phyloP scores from a whole-genome alignment of 2,329 filamentous ascomycete genomes.

The Tolypocladium paradoxum region DNA sequence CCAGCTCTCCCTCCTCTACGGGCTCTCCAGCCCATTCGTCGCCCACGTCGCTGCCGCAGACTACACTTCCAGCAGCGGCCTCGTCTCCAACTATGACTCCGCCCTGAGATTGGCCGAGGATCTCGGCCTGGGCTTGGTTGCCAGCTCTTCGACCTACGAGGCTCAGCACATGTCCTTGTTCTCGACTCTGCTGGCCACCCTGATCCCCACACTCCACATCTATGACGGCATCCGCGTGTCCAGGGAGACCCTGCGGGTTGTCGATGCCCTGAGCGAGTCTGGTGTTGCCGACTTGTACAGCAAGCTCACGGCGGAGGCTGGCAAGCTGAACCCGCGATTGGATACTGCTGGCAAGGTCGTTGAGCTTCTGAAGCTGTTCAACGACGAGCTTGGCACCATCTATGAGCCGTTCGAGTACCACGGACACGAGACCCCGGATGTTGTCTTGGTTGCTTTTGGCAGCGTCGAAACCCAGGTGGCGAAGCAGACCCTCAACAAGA shows the following conservation, averaged over 20 bases:
- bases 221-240: conserved; percentile 81
- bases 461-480: conserved; percentile 82
- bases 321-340: conserved; percentile 56
- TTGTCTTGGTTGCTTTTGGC: conserved; percentile 84
- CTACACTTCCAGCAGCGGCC: conserved; percentile 57
- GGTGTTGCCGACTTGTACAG: conserved; percentile 61
- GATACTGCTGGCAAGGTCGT: conserved; percentile 63
- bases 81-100: conserved; percentile 80
- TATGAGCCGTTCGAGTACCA: conserved; percentile 92
- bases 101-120: conserved; percentile 79
- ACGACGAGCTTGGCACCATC: conserved; percentile 84
- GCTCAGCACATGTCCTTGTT: conserved; percentile 93
- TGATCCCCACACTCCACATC: conserved; percentile 75
- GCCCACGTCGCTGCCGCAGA: conserved; percentile 88
- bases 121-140: conserved; percentile 74
- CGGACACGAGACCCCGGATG: conserved; percentile 68
- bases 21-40: conserved; percentile 84
- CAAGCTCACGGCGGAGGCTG: conserved; percentile 50
- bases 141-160: conserved; percentile 80
- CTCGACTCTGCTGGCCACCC: conserved; percentile 65
- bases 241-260: conserved; percentile 69
- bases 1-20: conserved; percentile 84
- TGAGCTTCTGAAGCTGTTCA: conserved; percentile 63
- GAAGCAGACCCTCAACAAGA: conserved; percentile 63
- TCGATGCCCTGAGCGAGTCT: conserved; percentile 67